Evolutionary conservation across 1,284 basidiomycete species (phyloP), one percentile per base, ranked within the genome.

Genomic region (Ganoderma sinense): DNA sequence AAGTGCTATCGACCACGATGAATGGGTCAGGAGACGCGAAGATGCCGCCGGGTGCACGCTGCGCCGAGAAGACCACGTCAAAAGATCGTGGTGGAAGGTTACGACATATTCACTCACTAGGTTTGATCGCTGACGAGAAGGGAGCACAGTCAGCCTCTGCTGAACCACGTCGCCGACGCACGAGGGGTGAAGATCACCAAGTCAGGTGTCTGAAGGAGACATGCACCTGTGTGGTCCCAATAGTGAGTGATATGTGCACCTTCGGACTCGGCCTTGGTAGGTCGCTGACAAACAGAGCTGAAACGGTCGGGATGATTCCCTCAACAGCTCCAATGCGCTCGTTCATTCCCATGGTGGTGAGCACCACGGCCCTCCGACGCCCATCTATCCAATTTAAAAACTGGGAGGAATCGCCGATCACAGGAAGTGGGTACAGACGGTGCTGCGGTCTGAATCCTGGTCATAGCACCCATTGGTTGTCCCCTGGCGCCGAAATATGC

Each of bases 21-120:
- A 18, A 39, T 1, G 56, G 31, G 31, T 59, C 56, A 59, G 33
- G 20, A 59, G 33, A 31, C 33, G 56, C 33, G n/a, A 39, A 39
- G 33, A 36, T 39, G 56, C 29, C 20, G 20, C 16, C 11, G 31
- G 33, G 56, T 13, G 33, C 33, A 59, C 33, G 10, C 33, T n/a
- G 56, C 23, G 48, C 48, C 48, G 33, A 10, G 33, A 33, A 39
- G n/a, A 39, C 7, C 33, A 59, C 56, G 53, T 56, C 53, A 56
- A 56, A 18, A 56, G 29, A 39, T 39, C 56, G 56, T 59, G 56
- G 56, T 39, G 20, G 56, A 39, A 23, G 10, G 56, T 59, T 33
- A 39, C 56, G 56, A 59, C 56, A 59, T 59, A 29, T 31, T 59
- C 33, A 23, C 56, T 59, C 56, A 59, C 56, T 59, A 31, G n/a